These are phyloP conservation scores for Fusarium sp. DNA, from an alignment of 2,329 filamentous ascomycete species.

Conservation along the genomic window DNA sequence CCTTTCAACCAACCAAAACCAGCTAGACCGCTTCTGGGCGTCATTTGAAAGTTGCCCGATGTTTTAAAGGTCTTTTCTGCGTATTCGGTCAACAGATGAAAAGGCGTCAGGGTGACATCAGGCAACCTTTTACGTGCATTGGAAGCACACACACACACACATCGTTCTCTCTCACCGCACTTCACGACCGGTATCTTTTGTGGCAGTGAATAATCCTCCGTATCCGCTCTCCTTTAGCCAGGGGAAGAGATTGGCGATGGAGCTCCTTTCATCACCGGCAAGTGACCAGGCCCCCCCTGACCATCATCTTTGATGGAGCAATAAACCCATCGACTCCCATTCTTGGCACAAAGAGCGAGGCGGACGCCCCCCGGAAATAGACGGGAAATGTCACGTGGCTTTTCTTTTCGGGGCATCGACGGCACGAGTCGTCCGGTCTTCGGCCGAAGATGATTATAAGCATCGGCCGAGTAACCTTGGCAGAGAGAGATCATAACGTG, in stretches of 20 bases:
- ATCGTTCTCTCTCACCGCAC: neutral
- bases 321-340: neutral
- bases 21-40: neutral
- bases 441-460: neutral
- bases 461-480: neutral
- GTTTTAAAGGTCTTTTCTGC: neutral
- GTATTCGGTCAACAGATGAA: neutral
- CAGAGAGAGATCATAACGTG: neutral
- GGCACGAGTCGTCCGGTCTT: neutral
- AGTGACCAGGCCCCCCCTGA: neutral
- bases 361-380: neutral
- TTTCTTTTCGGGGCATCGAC: neutral
- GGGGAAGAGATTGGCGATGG: constrained; percentile 5
- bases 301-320: neutral
- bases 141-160: neutral
- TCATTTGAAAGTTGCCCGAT: neutral
- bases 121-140: neutral
- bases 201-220: neutral
- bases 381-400: neutral
- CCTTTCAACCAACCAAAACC: neutral
- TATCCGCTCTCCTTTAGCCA: neutral
- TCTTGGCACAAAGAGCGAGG: too few species aligned
- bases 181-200: neutral
- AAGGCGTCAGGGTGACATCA: neutral
- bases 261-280: neutral